Evolutionary conservation across 2,329 filamentous ascomycete genomes (phyloP).

Genomic region (Curvularia lunata): DNA sequence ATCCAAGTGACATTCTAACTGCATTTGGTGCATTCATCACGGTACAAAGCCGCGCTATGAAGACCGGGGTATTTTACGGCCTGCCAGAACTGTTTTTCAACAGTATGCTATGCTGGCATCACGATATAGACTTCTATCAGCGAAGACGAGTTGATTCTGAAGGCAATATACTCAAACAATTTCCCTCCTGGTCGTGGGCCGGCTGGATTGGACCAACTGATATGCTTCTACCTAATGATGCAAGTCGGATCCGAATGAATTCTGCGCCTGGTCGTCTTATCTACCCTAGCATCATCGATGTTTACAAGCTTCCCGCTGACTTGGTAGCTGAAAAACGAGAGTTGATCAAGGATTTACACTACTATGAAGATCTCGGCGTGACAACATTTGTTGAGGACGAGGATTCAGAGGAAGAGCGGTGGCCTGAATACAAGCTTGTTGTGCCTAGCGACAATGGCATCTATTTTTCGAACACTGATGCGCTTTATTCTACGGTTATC

Average conservation of each 20-base stretch:
- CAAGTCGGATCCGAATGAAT: background rate
- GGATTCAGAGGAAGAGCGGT: background rate
- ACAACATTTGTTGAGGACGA: background rate
- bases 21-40: background rate
- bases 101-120: background rate
- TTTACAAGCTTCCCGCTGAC: background rate
- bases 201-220: background rate
- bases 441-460: background rate
- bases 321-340: background rate
- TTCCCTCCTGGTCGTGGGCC: background rate
- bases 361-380: background rate
- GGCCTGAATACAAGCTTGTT: background rate
- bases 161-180: background rate
- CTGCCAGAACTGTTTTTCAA: constrained; percentile 4
- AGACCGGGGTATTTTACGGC: background rate
- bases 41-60: background rate
- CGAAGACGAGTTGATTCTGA: background rate
- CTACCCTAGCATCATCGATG: background rate
- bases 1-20: background rate
- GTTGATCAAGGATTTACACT: background rate
- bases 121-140: background rate
- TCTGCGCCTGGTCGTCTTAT: background rate
- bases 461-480: too few relatives aligned
- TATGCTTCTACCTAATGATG: background rate
- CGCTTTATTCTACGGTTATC: background rate